Base-by-base conservation (phyloP, 768 basidiomycete species). In the Mycena pura region DNA sequence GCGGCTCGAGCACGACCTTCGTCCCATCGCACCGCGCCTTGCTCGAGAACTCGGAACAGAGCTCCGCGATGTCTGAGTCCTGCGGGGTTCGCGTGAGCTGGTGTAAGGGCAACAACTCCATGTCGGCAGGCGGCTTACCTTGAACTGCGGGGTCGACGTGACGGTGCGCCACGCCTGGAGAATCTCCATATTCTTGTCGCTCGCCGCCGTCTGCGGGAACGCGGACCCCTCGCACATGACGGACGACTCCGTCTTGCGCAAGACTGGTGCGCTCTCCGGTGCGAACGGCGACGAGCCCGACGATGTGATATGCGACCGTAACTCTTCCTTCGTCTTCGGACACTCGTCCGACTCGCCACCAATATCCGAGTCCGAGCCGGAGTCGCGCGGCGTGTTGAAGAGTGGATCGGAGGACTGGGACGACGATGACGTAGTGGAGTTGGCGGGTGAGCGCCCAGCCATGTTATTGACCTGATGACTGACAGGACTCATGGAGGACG, bases 1-100 rank as follows among this genome's bases (percentile, higher is more conserved):
- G 75, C 22, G 84, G 84, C 67, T 86, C 90, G 46, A 94, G 74
- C 19, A 93, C 92, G 36, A 93, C 89, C 76, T 91, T 92, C 25
- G 86, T 86, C 34, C 93, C 93, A 61, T 93, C 92, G 69, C 93
- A 95, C 43, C 86, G 82, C 45, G 93, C 93, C 77, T 95, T 94
- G 69, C 74, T 83, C 44, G 91, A 84, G 70, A 95, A 92, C 73
- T 93, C 90, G 7, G 85, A 68, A 70, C 93, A 95, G 22, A 95
- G 78, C 46, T 89, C 83, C 66, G 89, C 91, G 57, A 94, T 86
- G 68, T 94, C 93, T 36, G 85, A 79, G 68, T 91, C 89, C 88
- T 92, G 69, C 38, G 57, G 27, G 24, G 40, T 51, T 56, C 28
- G 50, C 51, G 56, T 54, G 62, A 59, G 34, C 40, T 21, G 36